phyloP scores from a whole-genome alignment of 164 flowering plant species.

The Macadamia tetraphylla region DNA sequence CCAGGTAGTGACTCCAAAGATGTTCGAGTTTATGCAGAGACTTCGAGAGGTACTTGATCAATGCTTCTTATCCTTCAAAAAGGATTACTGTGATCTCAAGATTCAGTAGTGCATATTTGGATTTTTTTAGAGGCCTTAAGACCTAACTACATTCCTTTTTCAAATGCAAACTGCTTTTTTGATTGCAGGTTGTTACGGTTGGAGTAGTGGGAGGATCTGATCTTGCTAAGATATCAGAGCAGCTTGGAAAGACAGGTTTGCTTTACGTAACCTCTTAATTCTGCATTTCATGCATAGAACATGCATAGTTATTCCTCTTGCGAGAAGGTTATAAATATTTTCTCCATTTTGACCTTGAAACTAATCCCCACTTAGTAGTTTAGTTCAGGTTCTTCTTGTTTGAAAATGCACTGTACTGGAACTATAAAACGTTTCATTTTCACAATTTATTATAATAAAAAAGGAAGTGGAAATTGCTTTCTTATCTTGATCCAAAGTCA shows the following conservation, averaged over 20 bases:
- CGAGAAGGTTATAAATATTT: not conserved
- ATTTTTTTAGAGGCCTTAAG: not conserved
- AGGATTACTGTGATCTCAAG: not conserved
- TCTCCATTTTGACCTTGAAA: not conserved
- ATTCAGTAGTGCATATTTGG: not conserved
- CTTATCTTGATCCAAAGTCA: no score
- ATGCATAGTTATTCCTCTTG: not conserved
- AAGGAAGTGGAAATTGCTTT: no score
- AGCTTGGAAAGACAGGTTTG: conserved; percentile 82
- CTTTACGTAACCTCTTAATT: not conserved
- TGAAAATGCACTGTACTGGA: not conserved
- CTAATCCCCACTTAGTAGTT: not conserved
- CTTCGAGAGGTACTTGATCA: conserved; percentile 59
- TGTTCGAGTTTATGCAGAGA: conserved; percentile 71
- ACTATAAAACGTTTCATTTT: no score
- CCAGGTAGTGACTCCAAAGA: conserved; percentile 63
- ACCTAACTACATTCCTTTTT: not conserved
- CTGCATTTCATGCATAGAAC: not conserved
- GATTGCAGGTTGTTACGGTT: conserved; percentile 68
- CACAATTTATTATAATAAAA: no score
- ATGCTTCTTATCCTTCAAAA: not conserved
- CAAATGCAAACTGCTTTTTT: conserved; percentile 8
- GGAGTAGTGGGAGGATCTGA: conserved; percentile 99
- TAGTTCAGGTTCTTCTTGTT: not conserved
- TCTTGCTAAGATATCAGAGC: conserved; percentile 86